Conservation (phyloP, 1,284 basidiomycete genomes). For the Phellopilus nigrolimitatus region DNA sequence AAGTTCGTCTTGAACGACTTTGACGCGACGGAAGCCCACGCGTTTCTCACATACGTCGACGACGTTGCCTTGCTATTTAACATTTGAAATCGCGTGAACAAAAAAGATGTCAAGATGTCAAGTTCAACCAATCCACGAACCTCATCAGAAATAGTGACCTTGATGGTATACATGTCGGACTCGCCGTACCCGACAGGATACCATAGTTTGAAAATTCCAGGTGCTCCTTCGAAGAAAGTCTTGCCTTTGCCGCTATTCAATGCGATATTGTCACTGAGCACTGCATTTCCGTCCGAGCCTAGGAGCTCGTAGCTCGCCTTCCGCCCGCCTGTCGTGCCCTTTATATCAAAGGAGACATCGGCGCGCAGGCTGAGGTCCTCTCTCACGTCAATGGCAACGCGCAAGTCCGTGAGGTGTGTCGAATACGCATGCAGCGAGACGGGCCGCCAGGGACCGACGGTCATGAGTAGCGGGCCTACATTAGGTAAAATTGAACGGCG, state of each 20-base stretch:
- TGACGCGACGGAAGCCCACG: slow-evolving; percentile 72
- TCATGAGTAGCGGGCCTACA: slow-evolving; percentile 69
- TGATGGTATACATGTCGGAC: slow-evolving; percentile 70
- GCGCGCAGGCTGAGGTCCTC: slow-evolving; percentile 42
- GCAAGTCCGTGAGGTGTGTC: slow-evolving; percentile 59
- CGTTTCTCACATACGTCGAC: slow-evolving; percentile 51
- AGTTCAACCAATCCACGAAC: slow-evolving; percentile 32
- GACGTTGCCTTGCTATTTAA: slow-evolving; percentile 39
- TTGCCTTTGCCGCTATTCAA: slow-evolving; percentile 36
- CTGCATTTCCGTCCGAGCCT: slow-evolving; percentile 40
- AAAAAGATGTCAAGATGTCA: slow-evolving; percentile 7
- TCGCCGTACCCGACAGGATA: slow-evolving; percentile 79
- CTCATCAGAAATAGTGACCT: slow-evolving; percentile 46
- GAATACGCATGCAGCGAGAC: slow-evolving; percentile 66
- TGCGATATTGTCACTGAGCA: slow-evolving; percentile 34
- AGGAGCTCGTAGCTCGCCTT: slow-evolving; percentile 24
- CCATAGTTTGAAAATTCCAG: slow-evolving; percentile 68
- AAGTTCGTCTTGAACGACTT: slow-evolving; percentile 72
- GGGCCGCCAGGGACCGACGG: slow-evolving; percentile 76
- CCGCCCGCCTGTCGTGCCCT: slow-evolving; percentile 36
- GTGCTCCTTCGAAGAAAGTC: slow-evolving; percentile 46
- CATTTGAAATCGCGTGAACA: background rate
- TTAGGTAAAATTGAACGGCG: too few species aligned
- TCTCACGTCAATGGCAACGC: slow-evolving; percentile 49
- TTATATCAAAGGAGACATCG: slow-evolving; percentile 33